Evolutionary conservation across 768 basidiomycete species (phyloP).

Genomic region (Multifurca ochricompacta): DNA sequence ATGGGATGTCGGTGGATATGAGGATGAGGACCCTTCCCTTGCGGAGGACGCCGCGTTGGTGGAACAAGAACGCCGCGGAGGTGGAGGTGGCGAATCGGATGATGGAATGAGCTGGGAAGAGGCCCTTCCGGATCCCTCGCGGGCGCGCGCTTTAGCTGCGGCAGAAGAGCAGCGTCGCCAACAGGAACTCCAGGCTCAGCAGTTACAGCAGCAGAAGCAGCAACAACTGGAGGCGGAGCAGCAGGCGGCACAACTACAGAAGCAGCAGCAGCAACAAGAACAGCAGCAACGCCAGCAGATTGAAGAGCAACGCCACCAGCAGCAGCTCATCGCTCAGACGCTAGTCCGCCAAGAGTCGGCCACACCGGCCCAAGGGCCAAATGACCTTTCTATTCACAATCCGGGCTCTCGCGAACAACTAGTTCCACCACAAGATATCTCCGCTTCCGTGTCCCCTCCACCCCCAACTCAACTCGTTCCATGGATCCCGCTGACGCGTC

Average conservation of each 20-base stretch:
- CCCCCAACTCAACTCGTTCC: conserved; percentile 26
- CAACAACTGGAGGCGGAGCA: conserved; percentile 28
- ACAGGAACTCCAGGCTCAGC: conserved; percentile 26
- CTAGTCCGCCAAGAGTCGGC: conserved; percentile 10
- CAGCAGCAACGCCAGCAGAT: conserved; percentile 27
- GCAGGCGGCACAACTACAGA: conserved; percentile 14
- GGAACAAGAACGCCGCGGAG: conserved; percentile 29
- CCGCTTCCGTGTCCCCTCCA: conserved; percentile 26
- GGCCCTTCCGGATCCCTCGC: conserved; percentile 45
- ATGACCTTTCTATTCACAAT: conserved; percentile 32
- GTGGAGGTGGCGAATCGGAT: conserved; percentile 46
- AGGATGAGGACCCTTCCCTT: conserved; percentile 61
- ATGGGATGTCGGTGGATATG: conserved; percentile 62
- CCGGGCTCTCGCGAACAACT: conserved; percentile 45
- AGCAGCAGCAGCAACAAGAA: too few relatives aligned
- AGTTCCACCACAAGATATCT: conserved; percentile 25
- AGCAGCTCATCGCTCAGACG: conserved; percentile 11
- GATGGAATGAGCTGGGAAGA: conserved; percentile 91
- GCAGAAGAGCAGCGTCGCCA: conserved; percentile 28
- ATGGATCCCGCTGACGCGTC: conserved; percentile 61
- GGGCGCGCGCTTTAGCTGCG: conserved; percentile 27
- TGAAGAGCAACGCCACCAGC: conserved; percentile 22
- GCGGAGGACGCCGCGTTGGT: conserved; percentile 45
- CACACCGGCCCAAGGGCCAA: conserved; percentile 11
- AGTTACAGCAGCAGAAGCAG: conserved; percentile 17